Evolutionary conservation across 805 yeast species (phyloP).

Genomic region (Saccharomycopsis sp.): DNA sequence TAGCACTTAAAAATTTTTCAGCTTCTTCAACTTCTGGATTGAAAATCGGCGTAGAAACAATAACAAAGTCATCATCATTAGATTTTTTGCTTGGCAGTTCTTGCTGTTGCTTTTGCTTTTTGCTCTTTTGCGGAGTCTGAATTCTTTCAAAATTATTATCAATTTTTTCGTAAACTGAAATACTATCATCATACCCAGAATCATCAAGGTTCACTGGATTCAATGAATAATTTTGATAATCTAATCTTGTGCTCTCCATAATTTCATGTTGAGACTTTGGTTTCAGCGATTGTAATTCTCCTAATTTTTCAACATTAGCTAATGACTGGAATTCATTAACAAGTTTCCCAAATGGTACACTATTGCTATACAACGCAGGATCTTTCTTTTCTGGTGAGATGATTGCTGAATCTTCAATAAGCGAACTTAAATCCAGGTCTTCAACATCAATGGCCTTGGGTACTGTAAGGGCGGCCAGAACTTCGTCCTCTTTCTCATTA

Average conservation of each 20-base stretch:
- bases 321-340: neutral
- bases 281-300: neutral
- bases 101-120: neutral
- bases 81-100: no score
- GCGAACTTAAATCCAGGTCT: slow-evolving; percentile 1
- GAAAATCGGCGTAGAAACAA: slow-evolving; percentile 8
- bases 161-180: slow-evolving; percentile 14
- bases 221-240: slow-evolving; percentile 15
- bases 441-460: neutral
- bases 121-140: neutral
- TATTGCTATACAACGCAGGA: slow-evolving; percentile 17
- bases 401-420: slow-evolving; percentile 19
- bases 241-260: slow-evolving; percentile 9
- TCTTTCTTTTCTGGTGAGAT: slow-evolving; percentile 21
- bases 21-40: slow-evolving; percentile 14
- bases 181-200: slow-evolving; percentile 20
- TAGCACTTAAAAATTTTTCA: slow-evolving; percentile 2
- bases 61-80: neutral
- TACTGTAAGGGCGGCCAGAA: neutral
- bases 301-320: neutral
- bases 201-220: slow-evolving; percentile 21
- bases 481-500: neutral
- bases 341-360: slow-evolving; percentile 12
- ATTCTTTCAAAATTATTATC: neutral
- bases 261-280: neutral